phyloP scores from a whole-genome alignment of 2,329 filamentous ascomycete genomes.

The Claviceps sp. region DNA sequence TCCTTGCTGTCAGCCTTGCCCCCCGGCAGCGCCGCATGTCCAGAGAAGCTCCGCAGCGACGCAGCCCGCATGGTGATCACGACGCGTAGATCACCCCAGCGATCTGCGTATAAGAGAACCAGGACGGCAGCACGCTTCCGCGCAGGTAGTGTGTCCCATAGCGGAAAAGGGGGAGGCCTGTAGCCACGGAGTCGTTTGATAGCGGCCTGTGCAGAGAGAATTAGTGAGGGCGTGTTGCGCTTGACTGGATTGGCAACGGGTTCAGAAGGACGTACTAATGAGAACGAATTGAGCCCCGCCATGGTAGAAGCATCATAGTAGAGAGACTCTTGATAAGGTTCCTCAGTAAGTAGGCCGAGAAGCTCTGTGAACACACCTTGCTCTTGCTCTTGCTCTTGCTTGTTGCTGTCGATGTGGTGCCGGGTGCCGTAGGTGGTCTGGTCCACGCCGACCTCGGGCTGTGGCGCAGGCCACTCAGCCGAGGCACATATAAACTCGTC shows the following conservation, averaged over 20 bases:
- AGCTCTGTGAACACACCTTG: not conserved
- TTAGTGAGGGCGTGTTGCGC: not conserved
- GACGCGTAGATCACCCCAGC: slow-evolving; percentile 60
- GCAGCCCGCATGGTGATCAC: slow-evolving; percentile 57
- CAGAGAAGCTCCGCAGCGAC: slow-evolving; percentile 55
- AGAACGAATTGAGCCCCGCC: slow-evolving; percentile 40
- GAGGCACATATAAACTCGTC: not conserved
- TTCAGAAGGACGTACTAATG: slow-evolving; percentile 31
- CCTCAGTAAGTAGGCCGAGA: not conserved
- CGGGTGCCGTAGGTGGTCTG: not conserved
- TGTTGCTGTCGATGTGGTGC: not conserved
- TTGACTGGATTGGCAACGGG: not conserved
- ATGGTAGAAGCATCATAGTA: slow-evolving; percentile 47
- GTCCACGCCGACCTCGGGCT: not conserved
- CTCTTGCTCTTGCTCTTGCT: not conserved
- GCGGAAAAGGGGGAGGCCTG: slow-evolving; percentile 44
- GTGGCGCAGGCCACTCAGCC: slow-evolving; percentile 1
- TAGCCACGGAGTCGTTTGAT: slow-evolving; percentile 48
- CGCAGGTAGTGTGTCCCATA: slow-evolving; percentile 48
- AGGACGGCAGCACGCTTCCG: slow-evolving; percentile 73
- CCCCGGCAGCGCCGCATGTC: slow-evolving; percentile 76
- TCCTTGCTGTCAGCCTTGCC: slow-evolving; percentile 50
- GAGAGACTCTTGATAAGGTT: slow-evolving; percentile 23
- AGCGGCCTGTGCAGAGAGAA: slow-evolving; percentile 30
- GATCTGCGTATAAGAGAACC: slow-evolving; percentile 77